Percentiles rank a stretch among this genome's conserved stretches.
Conservation (phyloP, 2,329 filamentous ascomycete genomes). For the Cladosporium oxysporum region DNA sequence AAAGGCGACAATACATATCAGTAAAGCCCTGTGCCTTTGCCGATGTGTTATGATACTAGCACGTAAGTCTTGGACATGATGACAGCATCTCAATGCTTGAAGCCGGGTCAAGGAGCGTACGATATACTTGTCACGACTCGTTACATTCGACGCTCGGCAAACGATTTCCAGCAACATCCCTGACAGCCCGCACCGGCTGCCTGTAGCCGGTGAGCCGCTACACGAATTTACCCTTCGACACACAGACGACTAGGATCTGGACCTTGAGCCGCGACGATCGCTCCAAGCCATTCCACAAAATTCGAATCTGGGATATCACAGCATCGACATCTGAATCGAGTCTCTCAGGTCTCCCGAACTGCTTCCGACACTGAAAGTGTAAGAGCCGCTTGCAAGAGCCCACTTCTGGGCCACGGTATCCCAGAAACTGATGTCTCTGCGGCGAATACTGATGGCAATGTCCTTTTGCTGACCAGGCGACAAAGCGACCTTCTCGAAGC, state of each 20-base stretch:
- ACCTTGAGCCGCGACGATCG: background rate
- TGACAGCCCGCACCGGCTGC: background rate
- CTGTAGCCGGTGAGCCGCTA: background rate
- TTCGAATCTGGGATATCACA: background rate
- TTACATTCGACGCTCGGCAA: background rate
- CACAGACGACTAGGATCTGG: background rate
- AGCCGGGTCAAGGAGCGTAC: too few species aligned
- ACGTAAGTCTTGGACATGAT: too few species aligned
- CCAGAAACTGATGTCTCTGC: constrained; percentile 48
- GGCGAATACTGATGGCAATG: constrained; percentile 39
- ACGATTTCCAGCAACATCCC: background rate
- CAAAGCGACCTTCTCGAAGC: constrained; percentile 42
- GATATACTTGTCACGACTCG: too few species aligned
- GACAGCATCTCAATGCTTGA: too few species aligned
- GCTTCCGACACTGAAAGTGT: constrained; percentile 1
- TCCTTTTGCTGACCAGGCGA: constrained; percentile 25
- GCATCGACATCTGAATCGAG: background rate
- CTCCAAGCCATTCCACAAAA: background rate
- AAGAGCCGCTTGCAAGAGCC: constrained; percentile 23
- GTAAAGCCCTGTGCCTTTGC: too few species aligned
- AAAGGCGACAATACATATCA: too few species aligned
- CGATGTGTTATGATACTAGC: too few species aligned
- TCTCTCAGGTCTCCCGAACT: constrained; percentile 5
- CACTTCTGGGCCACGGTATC: constrained; percentile 44
- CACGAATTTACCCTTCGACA: background rate